Percentiles rank a stretch among this genome's conserved stretches.
These are phyloP conservation scores for Xylaria multiplex DNA, from an alignment of 2,329 filamentous ascomycete species.

Conservation along the genomic window DNA sequence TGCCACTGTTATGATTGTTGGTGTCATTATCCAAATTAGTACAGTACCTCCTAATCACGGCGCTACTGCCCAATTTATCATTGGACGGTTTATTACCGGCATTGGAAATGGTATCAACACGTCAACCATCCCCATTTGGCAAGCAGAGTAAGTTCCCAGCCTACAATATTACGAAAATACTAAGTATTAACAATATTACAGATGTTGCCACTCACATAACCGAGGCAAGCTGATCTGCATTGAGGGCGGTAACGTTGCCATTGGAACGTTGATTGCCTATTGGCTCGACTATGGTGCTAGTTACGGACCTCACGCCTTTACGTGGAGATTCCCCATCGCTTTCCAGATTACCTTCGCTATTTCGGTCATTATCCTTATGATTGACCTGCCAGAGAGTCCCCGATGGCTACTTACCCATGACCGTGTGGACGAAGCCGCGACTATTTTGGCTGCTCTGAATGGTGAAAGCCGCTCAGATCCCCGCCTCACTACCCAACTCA, in stretches of 20 bases:
- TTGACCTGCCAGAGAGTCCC: constrained; percentile 63
- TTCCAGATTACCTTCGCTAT: constrained; percentile 58
- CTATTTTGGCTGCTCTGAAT: constrained; percentile 62
- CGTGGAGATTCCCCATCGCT: constrained; percentile 54
- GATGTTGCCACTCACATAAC: constrained; percentile 60
- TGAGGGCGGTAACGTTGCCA: constrained; percentile 56
- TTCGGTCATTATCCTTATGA: constrained; percentile 53
- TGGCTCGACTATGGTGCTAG: constrained; percentile 56
- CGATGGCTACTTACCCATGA: constrained; percentile 59
- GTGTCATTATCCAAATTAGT: constrained; percentile 64
- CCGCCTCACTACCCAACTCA: constrained; percentile 58
- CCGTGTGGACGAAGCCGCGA: constrained; percentile 62
- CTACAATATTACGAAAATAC: neutral
- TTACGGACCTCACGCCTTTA: constrained; percentile 48
- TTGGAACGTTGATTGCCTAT: constrained; percentile 56
- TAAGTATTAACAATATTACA: constrained; percentile 35
- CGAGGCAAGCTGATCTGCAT: constrained; percentile 70
- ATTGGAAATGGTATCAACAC: constrained; percentile 63
- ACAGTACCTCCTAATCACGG: constrained; percentile 58
- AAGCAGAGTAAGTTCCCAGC: constrained; percentile 48
- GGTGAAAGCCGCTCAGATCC: constrained; percentile 60
- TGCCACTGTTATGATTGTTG: constrained; percentile 63
- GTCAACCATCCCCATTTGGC: constrained; percentile 56
- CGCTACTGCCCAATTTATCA: constrained; percentile 59
- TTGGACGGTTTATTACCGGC: constrained; percentile 60